Evolutionary conservation across 2,329 filamentous ascomycete genomes (phyloP), one percentile per base, ranked within the genome.

Genomic region (Penicillium sp.): DNA sequence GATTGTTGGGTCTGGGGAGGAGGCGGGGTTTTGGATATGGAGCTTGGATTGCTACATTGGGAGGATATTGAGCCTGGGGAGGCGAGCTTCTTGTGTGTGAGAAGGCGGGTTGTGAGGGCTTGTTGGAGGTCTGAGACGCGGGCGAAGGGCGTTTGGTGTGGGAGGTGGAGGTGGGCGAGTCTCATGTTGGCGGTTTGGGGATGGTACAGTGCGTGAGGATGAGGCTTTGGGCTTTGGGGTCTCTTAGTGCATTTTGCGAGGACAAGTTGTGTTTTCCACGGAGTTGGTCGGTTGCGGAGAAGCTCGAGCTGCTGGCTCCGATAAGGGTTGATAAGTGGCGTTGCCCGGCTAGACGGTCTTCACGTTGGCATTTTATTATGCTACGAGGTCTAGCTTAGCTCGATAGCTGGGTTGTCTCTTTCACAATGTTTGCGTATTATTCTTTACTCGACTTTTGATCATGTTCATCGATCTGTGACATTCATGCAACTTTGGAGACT

Each of bases 1-100:
- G 60, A 97, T 80, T 31, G 84, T 86, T 24, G 91, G 90, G 13
- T 79, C 77, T 1, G 88, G 88, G 81, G 72, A 4, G 75, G 60
- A 1, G 71, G 61, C n/a, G 63, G 52, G 54, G 56, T 47, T 44
- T 66, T 63, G 22, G 58, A 34, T 9, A 49, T 45, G 11, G 34
- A 3, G 6, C 24, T 47, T 43, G 58, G 45, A 7, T 52, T 45
- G 32, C 39, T 48, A n/a, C 67, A 63, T 46, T 62, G 56, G 31
- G 66, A 64, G 49, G 55, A 58, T 32, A 61, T 34, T 47, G 53
- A 59, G 47, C 52, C 52, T 39, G 57, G 54, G n/a, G 64, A 61
- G 48, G 72, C 66, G 16, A 75, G 69, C 44, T 79, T 78, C 71
- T 90, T 90, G 71, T 85, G 79, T 27, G 82, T 74, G 44, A 91